Evolutionary conservation across 345 rosid genomes (phyloP), one percentile per base, ranked within the genome.

Genomic region (Barbarea vulgaris): DNA sequence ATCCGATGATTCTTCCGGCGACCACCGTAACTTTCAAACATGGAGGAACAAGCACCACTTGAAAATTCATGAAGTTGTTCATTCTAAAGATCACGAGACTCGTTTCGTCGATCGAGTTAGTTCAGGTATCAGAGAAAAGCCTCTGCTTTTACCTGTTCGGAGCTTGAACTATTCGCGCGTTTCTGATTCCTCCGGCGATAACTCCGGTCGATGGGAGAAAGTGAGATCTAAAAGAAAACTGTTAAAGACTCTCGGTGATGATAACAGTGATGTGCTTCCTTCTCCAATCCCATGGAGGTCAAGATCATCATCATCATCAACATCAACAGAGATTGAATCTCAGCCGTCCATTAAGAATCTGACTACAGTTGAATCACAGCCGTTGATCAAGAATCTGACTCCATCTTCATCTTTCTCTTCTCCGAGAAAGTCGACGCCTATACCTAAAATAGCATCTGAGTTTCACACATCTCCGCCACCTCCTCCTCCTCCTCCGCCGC

Each of bases 221-320:
- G 73, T 72, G n/a, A 78, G 78, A 78, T 73, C 74, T 1, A 72
- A 72, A 46, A 68, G 51, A 74, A 4, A 74, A 5, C 62, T 73
- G 17, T 1, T 86, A 75, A 34, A 84, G 84, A 77, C 76, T 88
- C 81, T 78, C 64, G 75, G 60, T 77, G 56, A 75, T 55, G 85
- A 84, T 27, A 84, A 78, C 12, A 82, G 70, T 53, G 81, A 84
- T 64, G 97, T 85, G 18, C 96, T 95, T 81, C 96, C 96, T 61
- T 95, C 99, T 34, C 99, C 99, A 19, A 87, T 92, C 70, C 99
- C 99, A 7, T 95, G 99, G 99, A 80, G 89, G 33, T 88, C 99
- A 60, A 85, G 96, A 70, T 92, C 96, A 15, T 85, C 96, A 15
- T 85, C 87, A 2, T 81, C 65, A 15, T 77, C 76, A n/a, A n/a